Evolutionary conservation across 495 filamentous ascomycete genomes (phyloP), one percentile per base, ranked within the genome.

Genomic region (Neurospora sp.): DNA sequence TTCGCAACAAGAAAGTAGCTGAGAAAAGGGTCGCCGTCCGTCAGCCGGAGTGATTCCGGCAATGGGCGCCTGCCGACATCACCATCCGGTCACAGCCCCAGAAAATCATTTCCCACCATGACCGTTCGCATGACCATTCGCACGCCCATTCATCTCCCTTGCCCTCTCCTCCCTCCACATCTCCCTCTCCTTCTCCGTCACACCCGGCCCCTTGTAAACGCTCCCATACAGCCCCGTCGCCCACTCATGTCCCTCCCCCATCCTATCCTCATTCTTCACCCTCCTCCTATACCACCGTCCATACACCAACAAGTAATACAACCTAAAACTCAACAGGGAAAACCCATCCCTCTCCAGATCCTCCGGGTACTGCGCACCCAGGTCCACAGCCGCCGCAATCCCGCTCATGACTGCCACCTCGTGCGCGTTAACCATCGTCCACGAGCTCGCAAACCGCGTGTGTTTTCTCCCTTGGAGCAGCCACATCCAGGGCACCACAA

Each of bases 381-480:
- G 81, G 66, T 91, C 86, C 41, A 91, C 90, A 4, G 93, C 93
- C 2, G 92, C 92, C 18, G 92, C 90, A 46, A 95, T 91, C 0
- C 93, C 93, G 72, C 89, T 91, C 46, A 95, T 89, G 69, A 89
- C 88, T 0, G 93, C 93, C 38, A 93, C 86, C 77, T 96, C 93
- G 73, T 96, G 93, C 83, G 92, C 92, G 75, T 96, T 96, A 79
- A 95, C 89, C 81, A 96, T 81, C 1, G 93, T 95, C 93, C 93
- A 96, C 39, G 86, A 84, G 2, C 89, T 90, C 5, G 92, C 92
- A 77, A 89, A 95, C 11, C 85, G 81, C 0, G 92, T 94, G 39
- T 85, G 83, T 48, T 88, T 90, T 74, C 86, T 86, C 1, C 91
- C 91, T 73, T 95, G 90, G n/a, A 95, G 85, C 41, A 93, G 89